These are phyloP conservation scores for Ascochyta clinopodiicola DNA, from an alignment of 2,329 filamentous ascomycete genomes.

Conservation along the genomic window DNA sequence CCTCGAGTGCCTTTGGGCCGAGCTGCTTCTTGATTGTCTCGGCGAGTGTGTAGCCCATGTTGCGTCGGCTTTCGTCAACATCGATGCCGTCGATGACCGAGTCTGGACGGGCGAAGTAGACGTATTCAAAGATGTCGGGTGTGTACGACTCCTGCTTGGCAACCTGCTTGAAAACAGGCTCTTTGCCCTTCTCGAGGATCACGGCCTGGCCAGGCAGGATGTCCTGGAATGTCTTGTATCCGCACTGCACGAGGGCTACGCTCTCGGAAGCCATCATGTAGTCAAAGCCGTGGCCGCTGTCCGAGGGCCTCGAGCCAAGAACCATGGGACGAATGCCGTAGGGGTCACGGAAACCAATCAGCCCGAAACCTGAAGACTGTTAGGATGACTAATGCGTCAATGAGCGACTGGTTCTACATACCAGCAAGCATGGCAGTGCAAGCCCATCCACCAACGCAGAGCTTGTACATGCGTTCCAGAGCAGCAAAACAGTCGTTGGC, in stretches of 20 bases:
- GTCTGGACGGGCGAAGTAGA: conserved; percentile 87
- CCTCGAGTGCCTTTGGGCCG: conserved; percentile 70
- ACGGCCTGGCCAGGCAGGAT: conserved; percentile 85
- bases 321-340: conserved; percentile 85
- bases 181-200: conserved; percentile 79
- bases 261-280: conserved; percentile 94
- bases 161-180: conserved; percentile 78
- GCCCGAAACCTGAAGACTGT: conserved; percentile 66
- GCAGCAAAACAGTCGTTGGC: conserved; percentile 77
- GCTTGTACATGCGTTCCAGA: conserved; percentile 73
- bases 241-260: conserved; percentile 80
- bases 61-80: conserved; percentile 80
- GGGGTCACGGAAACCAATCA: conserved; percentile 79
- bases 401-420: conserved; percentile 26
- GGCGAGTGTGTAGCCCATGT: conserved; percentile 85
- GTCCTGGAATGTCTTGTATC: conserved; percentile 77
- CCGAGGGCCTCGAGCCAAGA: conserved; percentile 74
- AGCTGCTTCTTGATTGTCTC: conserved; percentile 72
- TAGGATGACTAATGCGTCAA: conserved; percentile 12
- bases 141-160: conserved; percentile 72
- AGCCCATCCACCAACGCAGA: conserved; percentile 77
- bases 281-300: conserved; percentile 70
- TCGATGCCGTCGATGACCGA: conserved; percentile 86
- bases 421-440: conserved; percentile 83
- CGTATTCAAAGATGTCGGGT: conserved; percentile 86